Base-by-base conservation (phyloP, 176 grass and related monocot genomes). In the Oryza longistaminata region DNA sequence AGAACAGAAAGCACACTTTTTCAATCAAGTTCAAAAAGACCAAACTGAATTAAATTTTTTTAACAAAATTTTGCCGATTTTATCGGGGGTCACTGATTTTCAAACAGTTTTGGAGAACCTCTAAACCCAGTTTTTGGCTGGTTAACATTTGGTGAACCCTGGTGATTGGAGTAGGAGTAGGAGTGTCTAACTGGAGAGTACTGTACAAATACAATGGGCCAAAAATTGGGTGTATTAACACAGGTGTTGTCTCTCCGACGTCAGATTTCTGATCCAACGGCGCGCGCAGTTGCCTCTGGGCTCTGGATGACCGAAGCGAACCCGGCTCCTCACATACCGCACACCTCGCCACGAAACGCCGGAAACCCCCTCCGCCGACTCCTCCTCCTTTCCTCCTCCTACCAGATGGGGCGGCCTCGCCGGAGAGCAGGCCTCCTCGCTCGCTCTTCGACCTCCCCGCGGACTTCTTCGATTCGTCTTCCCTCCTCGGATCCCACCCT, bases 371-470 rank as follows among this genome's bases (percentile, higher is more conserved):
- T 3, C 73, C 13, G 11, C 17, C 62, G 19, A 31, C 53, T 2
- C 52, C 52, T 7, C 35, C 5, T 35, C 73, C 27, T 27, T n/a
- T n/a, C 27, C 11, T 16, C 65, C 44, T 45, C 65, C 70, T 46
- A 70, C 42, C 35, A 81, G 73, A 97, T 94, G 93, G 93, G 87
- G 87, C 85, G 66, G 0, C 42, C 27, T 43, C 81, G 87, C 70
- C 79, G 22, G 91, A 95, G 80, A 89, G 81, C 42, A 98, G 86
- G 53, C 80, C 87, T 22, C 80, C 93, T 31, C 87, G 87, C 22
- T 93, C 96, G n/a, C 87, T 98, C 29, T 98, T 93, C 80, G 89
- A 98, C 58, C 83, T 98, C 21, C 33, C 91, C 5, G 44, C 91
- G 4, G 82, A 88, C n/a, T 95, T 93, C 85, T 98, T 95, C 85